phyloP scores from a whole-genome alignment of 768 basidiomycete species.

The Thelephora ganbajun region DNA sequence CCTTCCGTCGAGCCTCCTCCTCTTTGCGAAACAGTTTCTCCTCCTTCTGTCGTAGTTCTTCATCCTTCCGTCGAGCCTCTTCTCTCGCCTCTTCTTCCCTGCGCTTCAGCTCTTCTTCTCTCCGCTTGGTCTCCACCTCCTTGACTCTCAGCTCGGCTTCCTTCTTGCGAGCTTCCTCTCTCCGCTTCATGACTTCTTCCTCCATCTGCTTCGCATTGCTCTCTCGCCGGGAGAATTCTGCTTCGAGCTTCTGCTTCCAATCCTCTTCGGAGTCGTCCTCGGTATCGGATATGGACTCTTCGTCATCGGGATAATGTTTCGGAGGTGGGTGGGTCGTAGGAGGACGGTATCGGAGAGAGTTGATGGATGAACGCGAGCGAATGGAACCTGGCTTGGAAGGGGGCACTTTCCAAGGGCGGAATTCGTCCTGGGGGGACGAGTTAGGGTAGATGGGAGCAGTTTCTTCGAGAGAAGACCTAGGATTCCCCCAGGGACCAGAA shows the following conservation, averaged over 20 bases:
- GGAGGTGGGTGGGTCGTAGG: background rate
- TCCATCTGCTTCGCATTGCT: conserved; percentile 1
- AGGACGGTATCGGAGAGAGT: background rate
- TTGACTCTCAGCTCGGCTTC: background rate
- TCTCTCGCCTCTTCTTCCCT: conserved; percentile 1
- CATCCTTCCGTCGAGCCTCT: background rate
- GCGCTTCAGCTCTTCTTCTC: background rate
- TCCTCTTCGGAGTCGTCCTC: background rate
- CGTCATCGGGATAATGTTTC: background rate
- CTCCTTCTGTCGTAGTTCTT: background rate
- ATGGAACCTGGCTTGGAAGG: background rate
- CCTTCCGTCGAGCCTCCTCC: conserved; percentile 5
- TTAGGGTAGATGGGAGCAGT: background rate
- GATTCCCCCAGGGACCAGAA: background rate
- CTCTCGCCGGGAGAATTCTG: background rate
- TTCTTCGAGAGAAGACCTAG: background rate
- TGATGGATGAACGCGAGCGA: background rate
- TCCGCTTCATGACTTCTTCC: background rate
- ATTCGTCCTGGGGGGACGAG: background rate
- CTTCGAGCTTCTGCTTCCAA: background rate
- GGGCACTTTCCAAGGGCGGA: background rate
- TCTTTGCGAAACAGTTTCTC: conserved; percentile 1
- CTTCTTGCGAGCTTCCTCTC: conserved; percentile 3
- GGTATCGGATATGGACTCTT: background rate
- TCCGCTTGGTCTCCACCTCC: conserved; percentile 3